These are phyloP conservation scores for Irpex sp. DNA, from an alignment of 1,284 basidiomycete species.

Conservation along the genomic window DNA sequence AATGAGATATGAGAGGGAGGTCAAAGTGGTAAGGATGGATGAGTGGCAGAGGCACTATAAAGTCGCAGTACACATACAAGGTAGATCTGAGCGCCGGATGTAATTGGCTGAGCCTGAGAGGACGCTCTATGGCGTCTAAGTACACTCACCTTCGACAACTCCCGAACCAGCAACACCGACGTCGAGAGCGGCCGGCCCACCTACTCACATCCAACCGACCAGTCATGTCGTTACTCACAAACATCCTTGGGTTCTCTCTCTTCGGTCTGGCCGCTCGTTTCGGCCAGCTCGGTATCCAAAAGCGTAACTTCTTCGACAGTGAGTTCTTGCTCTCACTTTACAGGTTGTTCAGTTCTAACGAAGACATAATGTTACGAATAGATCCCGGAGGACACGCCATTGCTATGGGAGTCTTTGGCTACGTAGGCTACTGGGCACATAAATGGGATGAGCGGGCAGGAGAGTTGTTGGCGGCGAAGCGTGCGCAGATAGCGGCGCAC, in stretches of 20 bases:
- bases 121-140: neutral
- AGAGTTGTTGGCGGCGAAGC: slow-evolving; percentile 68
- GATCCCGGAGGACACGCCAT: slow-evolving; percentile 73
- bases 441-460: slow-evolving; percentile 68
- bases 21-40: neutral
- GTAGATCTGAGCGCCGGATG: neutral
- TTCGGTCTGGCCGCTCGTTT: slow-evolving; percentile 84
- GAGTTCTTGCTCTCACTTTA: slow-evolving; percentile 15
- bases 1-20: neutral
- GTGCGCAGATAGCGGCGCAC: slow-evolving; percentile 61
- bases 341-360: too few relatives aligned
- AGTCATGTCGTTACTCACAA: slow-evolving; percentile 78
- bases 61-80: neutral
- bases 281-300: slow-evolving; percentile 87
- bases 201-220: slow-evolving; percentile 12
- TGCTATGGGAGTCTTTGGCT: slow-evolving; percentile 76
- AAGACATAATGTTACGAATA: slow-evolving; percentile 30
- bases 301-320: slow-evolving; percentile 75
- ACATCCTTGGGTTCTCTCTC: slow-evolving; percentile 81
- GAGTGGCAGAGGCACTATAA: neutral
- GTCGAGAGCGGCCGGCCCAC: neutral
- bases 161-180: slow-evolving; percentile 7
- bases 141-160: slow-evolving; percentile 9
- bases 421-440: slow-evolving; percentile 75
- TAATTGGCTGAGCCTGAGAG: slow-evolving; percentile 2